A percentile compares a stretch with the other conserved stretches of the same genome.
Evolutionary conservation across 352 stramenopile genomes (phyloP).

Genomic region (Sclerospora graminicola): DNA sequence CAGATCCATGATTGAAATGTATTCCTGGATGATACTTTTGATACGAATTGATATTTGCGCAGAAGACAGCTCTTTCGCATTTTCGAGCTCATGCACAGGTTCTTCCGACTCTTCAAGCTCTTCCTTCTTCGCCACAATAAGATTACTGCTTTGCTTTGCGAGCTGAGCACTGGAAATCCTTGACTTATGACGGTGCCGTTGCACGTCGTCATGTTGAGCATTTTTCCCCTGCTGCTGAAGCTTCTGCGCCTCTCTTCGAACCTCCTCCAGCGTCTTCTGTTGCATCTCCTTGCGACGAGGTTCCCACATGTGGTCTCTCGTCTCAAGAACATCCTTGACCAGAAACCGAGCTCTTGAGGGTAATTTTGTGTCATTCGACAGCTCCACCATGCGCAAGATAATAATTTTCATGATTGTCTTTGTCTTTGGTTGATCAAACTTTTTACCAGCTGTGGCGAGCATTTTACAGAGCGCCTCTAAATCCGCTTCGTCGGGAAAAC

Average conservation of each 20-base stretch:
- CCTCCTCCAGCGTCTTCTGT: slow-evolving; percentile 80
- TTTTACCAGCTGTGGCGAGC: slow-evolving; percentile 74
- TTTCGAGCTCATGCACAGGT: slow-evolving; percentile 4
- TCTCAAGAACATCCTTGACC: slow-evolving; percentile 78
- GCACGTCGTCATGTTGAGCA: slow-evolving; percentile 76
- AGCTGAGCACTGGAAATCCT: slow-evolving; percentile 71
- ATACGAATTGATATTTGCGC: slow-evolving; percentile 57
- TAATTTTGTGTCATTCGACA: slow-evolving; percentile 62
- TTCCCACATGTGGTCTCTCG: slow-evolving; percentile 81
- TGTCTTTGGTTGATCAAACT: slow-evolving; percentile 70
- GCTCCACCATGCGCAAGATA: slow-evolving; percentile 75
- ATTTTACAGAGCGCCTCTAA: slow-evolving; percentile 84
- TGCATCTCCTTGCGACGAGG: slow-evolving; percentile 80
- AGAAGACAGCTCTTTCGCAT: slow-evolving; percentile 18
- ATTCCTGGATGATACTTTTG: slow-evolving; percentile 84
- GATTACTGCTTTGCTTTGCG: slow-evolving; percentile 68
- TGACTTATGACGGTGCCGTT: slow-evolving; percentile 60
- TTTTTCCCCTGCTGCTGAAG: slow-evolving; percentile 82
- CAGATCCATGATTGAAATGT: slow-evolving; percentile 64
- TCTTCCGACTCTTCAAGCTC: slow-evolving; percentile 19
- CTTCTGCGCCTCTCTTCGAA: slow-evolving; percentile 72
- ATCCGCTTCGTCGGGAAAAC: slow-evolving; percentile 77
- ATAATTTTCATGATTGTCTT: slow-evolving; percentile 81
- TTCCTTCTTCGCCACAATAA: slow-evolving; percentile 52
- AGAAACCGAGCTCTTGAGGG: slow-evolving; percentile 71